These are phyloP conservation scores for Hypoxylon sp. DNA, from an alignment of 2,329 filamentous ascomycete genomes.

Conservation along the genomic window DNA sequence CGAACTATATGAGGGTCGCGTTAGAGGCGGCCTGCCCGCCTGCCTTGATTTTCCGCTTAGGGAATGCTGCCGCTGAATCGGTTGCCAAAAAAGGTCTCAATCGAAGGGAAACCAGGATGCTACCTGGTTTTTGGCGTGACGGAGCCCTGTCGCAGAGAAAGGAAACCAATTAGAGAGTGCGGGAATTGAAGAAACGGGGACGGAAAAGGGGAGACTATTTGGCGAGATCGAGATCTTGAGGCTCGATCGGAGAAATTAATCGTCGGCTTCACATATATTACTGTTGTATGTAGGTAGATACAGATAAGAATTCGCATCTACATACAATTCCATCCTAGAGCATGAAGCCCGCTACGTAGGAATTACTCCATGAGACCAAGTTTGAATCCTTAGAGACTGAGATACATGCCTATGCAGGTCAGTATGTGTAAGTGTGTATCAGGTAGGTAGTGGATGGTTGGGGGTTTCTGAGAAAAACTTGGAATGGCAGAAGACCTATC, in stretches of 20 bases:
- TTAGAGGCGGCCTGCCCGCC: conserved; percentile 20
- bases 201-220: conserved; percentile 14
- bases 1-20: conserved; percentile 15
- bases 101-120: too few species aligned
- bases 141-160: too few species aligned
- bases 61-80: too few species aligned
- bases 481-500: conserved; percentile 10
- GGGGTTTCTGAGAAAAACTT: conserved; percentile 18
- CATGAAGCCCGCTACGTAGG: background rate
- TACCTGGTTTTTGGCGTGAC: conserved; percentile 22
- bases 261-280: conserved; percentile 3
- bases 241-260: conserved; percentile 35
- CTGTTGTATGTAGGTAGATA: too few species aligned
- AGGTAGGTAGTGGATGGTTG: too few species aligned
- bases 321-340: too few species aligned
- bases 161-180: conserved; percentile 14
- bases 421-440: too few species aligned
- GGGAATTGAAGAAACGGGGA: conserved; percentile 6
- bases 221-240: conserved; percentile 39
- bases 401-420: too few species aligned
- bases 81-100: conserved; percentile 2
- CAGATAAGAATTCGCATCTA: too few species aligned
- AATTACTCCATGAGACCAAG: conserved; percentile 2
- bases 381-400: conserved; percentile 3
- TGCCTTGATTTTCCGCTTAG: conserved; percentile 28